These are phyloP conservation scores for Crithidia brevicula DNA, from an alignment of 208 protist species.

Conservation along the genomic window DNA sequence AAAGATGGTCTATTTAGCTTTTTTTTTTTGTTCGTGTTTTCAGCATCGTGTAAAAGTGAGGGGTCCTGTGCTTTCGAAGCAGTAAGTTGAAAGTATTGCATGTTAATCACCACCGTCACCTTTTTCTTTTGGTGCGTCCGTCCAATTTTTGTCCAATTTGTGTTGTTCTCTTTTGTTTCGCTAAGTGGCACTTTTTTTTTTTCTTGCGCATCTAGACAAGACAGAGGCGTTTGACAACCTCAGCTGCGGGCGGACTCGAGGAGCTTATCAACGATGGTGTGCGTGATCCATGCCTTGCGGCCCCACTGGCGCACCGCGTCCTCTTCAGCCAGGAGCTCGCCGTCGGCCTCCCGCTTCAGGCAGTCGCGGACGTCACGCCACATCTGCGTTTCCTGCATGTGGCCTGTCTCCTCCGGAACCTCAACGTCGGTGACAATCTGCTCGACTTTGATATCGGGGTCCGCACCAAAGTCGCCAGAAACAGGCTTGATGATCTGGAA, in stretches of 20 bases:
- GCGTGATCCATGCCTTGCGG: slow-evolving; percentile 57
- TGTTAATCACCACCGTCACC: no score
- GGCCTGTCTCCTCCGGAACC: slow-evolving; percentile 46
- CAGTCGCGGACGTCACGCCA: slow-evolving; percentile 50
- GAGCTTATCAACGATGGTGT: slow-evolving; percentile 52
- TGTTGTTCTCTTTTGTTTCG: no score
- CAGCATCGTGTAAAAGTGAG: no score
- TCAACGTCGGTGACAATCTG: slow-evolving; percentile 32
- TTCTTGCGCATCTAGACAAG: not conserved
- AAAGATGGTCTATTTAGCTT: not conserved
- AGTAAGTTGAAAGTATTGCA: no score
- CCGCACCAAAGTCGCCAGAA: slow-evolving; percentile 10
- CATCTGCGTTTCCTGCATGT: slow-evolving; percentile 58
- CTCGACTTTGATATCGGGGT: slow-evolving; percentile 21
- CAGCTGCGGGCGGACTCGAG: slow-evolving; percentile 40
- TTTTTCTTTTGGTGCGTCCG: no score
- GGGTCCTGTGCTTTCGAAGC: no score
- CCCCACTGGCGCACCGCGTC: slow-evolving; percentile 51
- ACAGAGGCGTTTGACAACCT: no score
- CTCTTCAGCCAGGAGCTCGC: slow-evolving; percentile 25
- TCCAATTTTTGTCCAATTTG: no score
- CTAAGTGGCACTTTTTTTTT: not conserved
- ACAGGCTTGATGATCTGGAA: slow-evolving; percentile 37
- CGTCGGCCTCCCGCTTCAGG: slow-evolving; percentile 23
- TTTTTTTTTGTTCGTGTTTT: slow-evolving; percentile 1